These are phyloP conservation scores for Striga hermonthica DNA, from an alignment of 305 asterid species.

Conservation along the genomic window DNA sequence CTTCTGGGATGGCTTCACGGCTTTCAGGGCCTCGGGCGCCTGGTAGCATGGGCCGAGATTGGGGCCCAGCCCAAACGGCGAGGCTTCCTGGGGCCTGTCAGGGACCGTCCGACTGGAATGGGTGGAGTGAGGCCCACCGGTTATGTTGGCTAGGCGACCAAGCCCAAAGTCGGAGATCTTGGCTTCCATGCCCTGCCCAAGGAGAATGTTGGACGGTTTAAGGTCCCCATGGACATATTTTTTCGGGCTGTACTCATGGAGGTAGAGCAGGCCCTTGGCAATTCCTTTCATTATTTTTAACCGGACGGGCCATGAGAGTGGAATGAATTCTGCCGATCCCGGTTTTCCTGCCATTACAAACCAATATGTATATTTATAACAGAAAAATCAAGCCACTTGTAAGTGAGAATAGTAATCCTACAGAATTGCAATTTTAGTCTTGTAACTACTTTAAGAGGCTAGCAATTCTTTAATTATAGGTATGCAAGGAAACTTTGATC, in stretches of 20 bases:
- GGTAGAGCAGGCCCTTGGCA: conserved; percentile 65
- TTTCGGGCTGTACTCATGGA: conserved; percentile 86
- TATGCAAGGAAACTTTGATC: too few species aligned
- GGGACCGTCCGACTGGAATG: conserved; percentile 57
- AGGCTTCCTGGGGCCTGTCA: conserved; percentile 53
- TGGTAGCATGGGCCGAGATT: conserved; percentile 57
- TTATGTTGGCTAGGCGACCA: conserved; percentile 78
- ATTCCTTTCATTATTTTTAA: conserved; percentile 81
- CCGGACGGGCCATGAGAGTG: conserved; percentile 66
- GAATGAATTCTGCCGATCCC: conserved; percentile 59
- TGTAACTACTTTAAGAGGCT: too few species aligned
- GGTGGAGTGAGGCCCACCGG: conserved; percentile 65
- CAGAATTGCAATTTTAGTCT: too few species aligned
- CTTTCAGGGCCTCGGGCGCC: conserved; percentile 80
- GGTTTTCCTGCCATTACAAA: conserved; percentile 53
- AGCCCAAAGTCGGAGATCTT: conserved; percentile 86
- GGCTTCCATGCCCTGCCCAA: conserved; percentile 72
- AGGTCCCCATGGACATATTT: conserved; percentile 88
- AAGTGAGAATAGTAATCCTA: too few species aligned
- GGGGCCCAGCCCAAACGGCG: conserved; percentile 48
- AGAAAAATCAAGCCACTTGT: too few species aligned
- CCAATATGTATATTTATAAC: too few species aligned
- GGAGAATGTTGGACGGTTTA: conserved; percentile 80
- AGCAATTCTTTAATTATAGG: too few species aligned
- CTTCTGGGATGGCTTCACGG: conserved; percentile 80